Evolutionary conservation across 768 basidiomycete species (phyloP), one percentile per base, ranked within the genome.

Genomic region (Panaeolus papilionaceus): DNA sequence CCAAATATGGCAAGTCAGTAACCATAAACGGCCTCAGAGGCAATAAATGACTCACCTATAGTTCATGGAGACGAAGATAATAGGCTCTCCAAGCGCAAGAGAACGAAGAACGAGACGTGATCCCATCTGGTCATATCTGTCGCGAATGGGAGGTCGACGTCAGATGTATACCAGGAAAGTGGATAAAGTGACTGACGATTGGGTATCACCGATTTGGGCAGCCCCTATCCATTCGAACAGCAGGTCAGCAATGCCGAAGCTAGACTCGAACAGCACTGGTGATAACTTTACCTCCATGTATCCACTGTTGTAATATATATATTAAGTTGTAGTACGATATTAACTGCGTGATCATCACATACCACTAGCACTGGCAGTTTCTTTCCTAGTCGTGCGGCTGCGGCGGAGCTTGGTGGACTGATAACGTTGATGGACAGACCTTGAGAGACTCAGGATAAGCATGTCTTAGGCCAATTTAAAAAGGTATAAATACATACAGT

Each of bases 1-100:
- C 23, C 72, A 73, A 12, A 75, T 33, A 33, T 70, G 28, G 75
- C 75, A 39, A 14, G 45, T 33, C n/a, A 9, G 49, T 20, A 38
- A 16, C 23, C 7, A 44, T 42, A 58, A 20, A 0, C 73, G 7
- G 45, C 20, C 4, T 7, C 7, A 16, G 7, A 0, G 20, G 10
- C 12, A 23, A 78, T 0, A 79, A 18, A 58, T 37, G 18, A 8
- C 69, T 33, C 62, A 78, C 79, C 81, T 73, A 71, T 88, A 88
- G 68, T 88, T 88, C 80, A 87, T 82, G 44, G 82, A 82, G 2
- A 86, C 85, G 68, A 83, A 87, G 3, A 87, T 78, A 16, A 87
- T 75, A 3, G 86, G 86, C 61, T 83, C 71, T 6, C 79, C 80
- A 12, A 85, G 70, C 26, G 74, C 75, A 26, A 82, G 76, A 0